These are phyloP conservation scores for Ophiocordyceps robertsii DNA, from an alignment of 2,329 filamentous ascomycete species.

Conservation along the genomic window DNA sequence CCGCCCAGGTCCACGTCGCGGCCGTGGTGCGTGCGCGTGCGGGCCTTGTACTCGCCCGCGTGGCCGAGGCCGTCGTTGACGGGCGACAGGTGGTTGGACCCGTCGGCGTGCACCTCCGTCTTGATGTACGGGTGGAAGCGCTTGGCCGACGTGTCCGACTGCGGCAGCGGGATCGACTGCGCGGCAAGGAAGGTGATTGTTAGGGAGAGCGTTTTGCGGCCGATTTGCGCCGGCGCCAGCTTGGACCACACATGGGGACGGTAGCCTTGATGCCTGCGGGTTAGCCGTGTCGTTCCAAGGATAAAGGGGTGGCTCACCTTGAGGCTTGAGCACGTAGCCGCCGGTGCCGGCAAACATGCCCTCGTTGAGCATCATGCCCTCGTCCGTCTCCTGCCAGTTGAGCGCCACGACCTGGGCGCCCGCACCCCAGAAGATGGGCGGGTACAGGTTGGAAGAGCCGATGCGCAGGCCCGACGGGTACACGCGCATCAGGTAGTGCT, in stretches of 20 bases:
- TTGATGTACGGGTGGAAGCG: conserved; percentile 72
- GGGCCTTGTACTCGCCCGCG: conserved; percentile 35
- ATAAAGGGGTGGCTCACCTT: conserved; percentile 29
- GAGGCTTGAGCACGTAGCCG: conserved; percentile 81
- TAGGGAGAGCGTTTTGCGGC: conserved; percentile 51
- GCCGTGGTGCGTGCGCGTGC: conserved; percentile 44
- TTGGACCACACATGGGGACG: conserved; percentile 12
- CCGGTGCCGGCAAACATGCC: conserved; percentile 75
- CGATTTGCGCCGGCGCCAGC: conserved; percentile 13
- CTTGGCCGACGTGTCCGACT: conserved; percentile 31
- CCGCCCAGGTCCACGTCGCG: conserved; percentile 48
- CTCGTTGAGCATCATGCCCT: conserved; percentile 92
- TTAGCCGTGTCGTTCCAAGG: neutral
- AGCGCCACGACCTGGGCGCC: conserved; percentile 85
- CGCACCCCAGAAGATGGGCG: conserved; percentile 72
- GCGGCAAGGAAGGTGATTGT: conserved; percentile 63
- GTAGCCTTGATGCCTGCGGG: conserved; percentile 11
- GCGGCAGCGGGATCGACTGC: conserved; percentile 58
- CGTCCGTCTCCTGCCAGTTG: conserved; percentile 87
- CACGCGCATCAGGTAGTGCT: conserved; percentile 68
- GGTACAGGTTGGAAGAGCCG: conserved; percentile 75
- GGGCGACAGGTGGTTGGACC: conserved; percentile 18
- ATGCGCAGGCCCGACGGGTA: conserved; percentile 78
- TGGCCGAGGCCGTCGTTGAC: neutral
- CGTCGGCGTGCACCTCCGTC: conserved; percentile 71